These are phyloP conservation scores for Croton laevigatus DNA, from an alignment of 441 rosid species.

Conservation along the genomic window DNA sequence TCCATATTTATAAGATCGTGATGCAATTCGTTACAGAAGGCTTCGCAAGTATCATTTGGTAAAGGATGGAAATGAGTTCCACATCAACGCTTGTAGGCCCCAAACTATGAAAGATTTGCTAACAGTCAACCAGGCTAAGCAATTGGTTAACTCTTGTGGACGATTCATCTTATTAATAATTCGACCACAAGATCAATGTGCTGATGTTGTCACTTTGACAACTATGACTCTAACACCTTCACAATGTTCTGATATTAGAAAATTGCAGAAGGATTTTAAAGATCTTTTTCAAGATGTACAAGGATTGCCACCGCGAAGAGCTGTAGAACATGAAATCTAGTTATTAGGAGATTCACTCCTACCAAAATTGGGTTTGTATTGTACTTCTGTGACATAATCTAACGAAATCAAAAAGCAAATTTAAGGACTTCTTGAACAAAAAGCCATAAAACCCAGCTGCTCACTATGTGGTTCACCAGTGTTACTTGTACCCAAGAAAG, in stretches of 20 bases:
- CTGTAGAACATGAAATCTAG: not conserved
- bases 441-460: not conserved
- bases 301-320: not conserved
- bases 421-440: not conserved
- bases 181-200: not conserved
- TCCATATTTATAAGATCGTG: not conserved
- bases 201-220: not conserved
- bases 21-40: not conserved
- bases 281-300: not conserved
- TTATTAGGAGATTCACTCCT: not conserved
- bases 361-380: no score
- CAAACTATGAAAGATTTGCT: not conserved
- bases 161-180: not conserved
- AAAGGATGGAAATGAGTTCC: not conserved
- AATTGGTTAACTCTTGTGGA: not conserved
- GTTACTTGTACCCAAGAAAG: not conserved
- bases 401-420: not conserved
- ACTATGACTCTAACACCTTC: not conserved
- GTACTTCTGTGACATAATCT: not conserved
- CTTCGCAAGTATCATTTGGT: not conserved
- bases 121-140: not conserved
- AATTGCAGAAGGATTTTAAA: not conserved
- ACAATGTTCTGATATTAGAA: not conserved
- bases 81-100: not conserved
- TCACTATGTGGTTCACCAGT: conserved; percentile 1